These are phyloP conservation scores for Saccharomycopsis sp. DNA, from an alignment of 805 yeast species.

Conservation along the genomic window DNA sequence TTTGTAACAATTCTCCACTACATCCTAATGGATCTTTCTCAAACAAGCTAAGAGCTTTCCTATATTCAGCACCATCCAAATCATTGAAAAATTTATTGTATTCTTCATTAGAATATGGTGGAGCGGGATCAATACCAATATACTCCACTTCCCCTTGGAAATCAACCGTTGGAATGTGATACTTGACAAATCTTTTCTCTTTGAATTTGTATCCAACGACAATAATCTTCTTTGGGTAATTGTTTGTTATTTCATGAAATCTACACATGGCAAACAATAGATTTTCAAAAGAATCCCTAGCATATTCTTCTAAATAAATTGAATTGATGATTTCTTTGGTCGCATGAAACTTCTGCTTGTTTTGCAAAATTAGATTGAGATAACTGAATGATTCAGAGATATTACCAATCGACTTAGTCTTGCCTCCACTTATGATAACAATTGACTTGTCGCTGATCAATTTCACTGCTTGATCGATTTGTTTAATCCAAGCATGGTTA, in stretches of 20 bases:
- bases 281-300: slow-evolving; percentile 77
- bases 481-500: slow-evolving; percentile 58
- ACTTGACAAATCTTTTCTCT: slow-evolving; percentile 45
- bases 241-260: slow-evolving; percentile 39
- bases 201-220: slow-evolving; percentile 76
- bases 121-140: slow-evolving; percentile 52
- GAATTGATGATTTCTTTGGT: slow-evolving; percentile 20
- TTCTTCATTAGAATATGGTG: slow-evolving; percentile 29
- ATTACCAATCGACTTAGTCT: slow-evolving; percentile 53
- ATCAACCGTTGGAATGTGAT: slow-evolving; percentile 48
- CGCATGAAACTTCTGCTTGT: slow-evolving; percentile 4
- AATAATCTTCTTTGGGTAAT: slow-evolving; percentile 46
- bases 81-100: slow-evolving; percentile 38
- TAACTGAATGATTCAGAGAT: slow-evolving; percentile 60
- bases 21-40: slow-evolving; percentile 52
- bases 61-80: slow-evolving; percentile 41
- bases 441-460: slow-evolving; percentile 32
- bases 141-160: slow-evolving; percentile 39
- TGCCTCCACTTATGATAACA: slow-evolving; percentile 58
- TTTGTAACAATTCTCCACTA: slow-evolving; percentile 35
- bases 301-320: slow-evolving; percentile 57
- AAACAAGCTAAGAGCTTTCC: slow-evolving; percentile 49
- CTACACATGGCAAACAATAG: slow-evolving; percentile 52
- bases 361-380: slow-evolving; percentile 23
- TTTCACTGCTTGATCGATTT: slow-evolving; percentile 41